Conservation (phyloP, 768 basidiomycete species). For the Boletellus sp. region DNA sequence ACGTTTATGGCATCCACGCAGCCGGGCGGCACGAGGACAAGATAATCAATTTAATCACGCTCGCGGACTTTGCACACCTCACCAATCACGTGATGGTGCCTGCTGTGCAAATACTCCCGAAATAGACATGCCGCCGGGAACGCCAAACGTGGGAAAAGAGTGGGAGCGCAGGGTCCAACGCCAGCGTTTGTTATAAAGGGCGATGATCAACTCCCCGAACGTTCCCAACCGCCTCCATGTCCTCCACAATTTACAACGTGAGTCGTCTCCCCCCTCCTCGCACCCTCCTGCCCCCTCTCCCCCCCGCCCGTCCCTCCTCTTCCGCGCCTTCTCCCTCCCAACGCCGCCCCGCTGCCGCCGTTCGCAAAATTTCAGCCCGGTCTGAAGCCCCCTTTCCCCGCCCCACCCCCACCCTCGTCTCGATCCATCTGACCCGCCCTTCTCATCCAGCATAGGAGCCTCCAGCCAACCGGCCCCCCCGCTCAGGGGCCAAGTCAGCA, state of each 20-base stretch:
- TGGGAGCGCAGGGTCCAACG: conserved; percentile 32
- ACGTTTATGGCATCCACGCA: too few species aligned
- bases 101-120: conserved; percentile 21
- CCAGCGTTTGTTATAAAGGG: conserved; percentile 36
- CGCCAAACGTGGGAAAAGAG: conserved; percentile 35
- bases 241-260: conserved; percentile 38
- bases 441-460: conserved; percentile 44
- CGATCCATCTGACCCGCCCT: conserved; percentile 16
- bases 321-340: background rate
- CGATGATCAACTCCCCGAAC: conserved; percentile 38
- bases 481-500: conserved; percentile 41
- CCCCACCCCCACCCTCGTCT: background rate
- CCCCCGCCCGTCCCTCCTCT: background rate
- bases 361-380: conserved; percentile 25
- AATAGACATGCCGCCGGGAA: conserved; percentile 34
- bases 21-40: too few species aligned
- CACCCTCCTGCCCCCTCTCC: background rate
- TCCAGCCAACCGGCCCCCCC: conserved; percentile 50
- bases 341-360: conserved; percentile 1
- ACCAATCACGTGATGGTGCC: conserved; percentile 31
- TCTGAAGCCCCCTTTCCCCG: conserved; percentile 2
- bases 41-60: background rate
- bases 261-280: conserved; percentile 11
- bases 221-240: conserved; percentile 37
- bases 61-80: conserved; percentile 22